phyloP scores from a whole-genome alignment of 768 basidiomycete genomes.

The Termitomyces sp. region DNA sequence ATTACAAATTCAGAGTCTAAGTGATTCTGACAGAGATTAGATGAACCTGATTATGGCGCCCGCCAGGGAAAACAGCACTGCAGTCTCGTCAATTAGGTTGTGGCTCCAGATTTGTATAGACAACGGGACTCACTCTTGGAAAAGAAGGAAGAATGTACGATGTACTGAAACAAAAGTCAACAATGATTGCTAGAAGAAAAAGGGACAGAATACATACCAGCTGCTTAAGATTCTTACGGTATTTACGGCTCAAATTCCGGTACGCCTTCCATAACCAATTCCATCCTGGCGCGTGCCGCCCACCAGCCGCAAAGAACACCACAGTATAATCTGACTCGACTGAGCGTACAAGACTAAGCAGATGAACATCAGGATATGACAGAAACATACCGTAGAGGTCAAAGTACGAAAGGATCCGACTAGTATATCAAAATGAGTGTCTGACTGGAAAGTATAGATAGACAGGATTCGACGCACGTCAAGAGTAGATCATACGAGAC shows the following conservation, averaged over 20 bases:
- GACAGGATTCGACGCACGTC: slow-evolving; percentile 40
- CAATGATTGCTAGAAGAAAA: neutral
- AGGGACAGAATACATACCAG: slow-evolving; percentile 50
- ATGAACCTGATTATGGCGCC: slow-evolving; percentile 83
- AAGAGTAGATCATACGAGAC: slow-evolving; percentile 77
- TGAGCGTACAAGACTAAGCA: slow-evolving; percentile 20
- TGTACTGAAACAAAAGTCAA: slow-evolving; percentile 44
- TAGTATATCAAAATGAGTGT: slow-evolving; percentile 20
- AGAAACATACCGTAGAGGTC: slow-evolving; percentile 64
- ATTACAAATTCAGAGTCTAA: slow-evolving; percentile 1
- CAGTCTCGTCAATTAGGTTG: slow-evolving; percentile 7
- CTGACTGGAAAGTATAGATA: slow-evolving; percentile 1
- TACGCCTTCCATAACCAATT: slow-evolving; percentile 93
- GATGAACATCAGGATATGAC: neutral
- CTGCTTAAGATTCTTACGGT: slow-evolving; percentile 83
- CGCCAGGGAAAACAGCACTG: slow-evolving; percentile 86
- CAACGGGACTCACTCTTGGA: slow-evolving; percentile 63
- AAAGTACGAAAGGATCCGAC: slow-evolving; percentile 74
- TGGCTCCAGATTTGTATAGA: neutral
- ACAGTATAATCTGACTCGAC: slow-evolving; percentile 89
- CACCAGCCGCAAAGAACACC: slow-evolving; percentile 82
- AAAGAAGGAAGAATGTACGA: slow-evolving; percentile 85
- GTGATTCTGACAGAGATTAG: neutral
- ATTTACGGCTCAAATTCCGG: slow-evolving; percentile 73
- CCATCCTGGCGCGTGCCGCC: slow-evolving; percentile 71